These are phyloP conservation scores for Carex cristatella DNA, from an alignment of 176 grass and related monocot genomes.

Conservation along the genomic window DNA sequence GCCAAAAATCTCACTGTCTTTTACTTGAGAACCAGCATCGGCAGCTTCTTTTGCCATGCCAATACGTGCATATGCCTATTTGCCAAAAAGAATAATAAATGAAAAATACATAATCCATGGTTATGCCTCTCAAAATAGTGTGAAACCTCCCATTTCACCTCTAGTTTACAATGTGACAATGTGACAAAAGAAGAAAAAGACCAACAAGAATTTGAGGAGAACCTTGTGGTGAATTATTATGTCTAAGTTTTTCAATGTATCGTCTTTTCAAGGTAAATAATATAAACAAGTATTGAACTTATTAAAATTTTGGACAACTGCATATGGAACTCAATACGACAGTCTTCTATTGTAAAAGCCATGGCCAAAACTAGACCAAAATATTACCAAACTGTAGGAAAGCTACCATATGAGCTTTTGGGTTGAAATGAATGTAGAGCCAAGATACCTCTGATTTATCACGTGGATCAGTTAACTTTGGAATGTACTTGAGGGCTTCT, in stretches of 20 bases:
- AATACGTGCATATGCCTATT: constrained; percentile 74
- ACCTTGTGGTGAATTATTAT: background rate
- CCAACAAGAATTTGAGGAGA: background rate
- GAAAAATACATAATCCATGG: background rate
- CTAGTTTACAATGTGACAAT: background rate
- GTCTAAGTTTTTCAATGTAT: background rate
- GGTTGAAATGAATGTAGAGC: background rate
- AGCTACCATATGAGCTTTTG: background rate
- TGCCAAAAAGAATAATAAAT: background rate
- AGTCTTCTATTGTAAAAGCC: background rate
- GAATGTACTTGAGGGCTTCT: constrained; percentile 86
- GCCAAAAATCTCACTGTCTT: constrained; percentile 83
- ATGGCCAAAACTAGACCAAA: background rate
- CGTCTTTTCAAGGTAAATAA: background rate
- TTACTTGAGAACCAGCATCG: constrained; percentile 75
- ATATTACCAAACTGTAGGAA: background rate
- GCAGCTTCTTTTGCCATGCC: constrained; percentile 80
- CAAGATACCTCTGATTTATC: constrained; percentile 86
- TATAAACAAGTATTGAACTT: background rate
- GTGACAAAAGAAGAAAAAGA: background rate
- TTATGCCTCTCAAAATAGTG: background rate
- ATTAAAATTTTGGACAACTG: background rate
- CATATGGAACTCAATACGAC: background rate
- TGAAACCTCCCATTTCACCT: background rate
- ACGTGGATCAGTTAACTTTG: constrained; percentile 57